Base-by-base conservation (phyloP, 495 filamentous ascomycete species). In the Podospora pseudopauciseta region DNA sequence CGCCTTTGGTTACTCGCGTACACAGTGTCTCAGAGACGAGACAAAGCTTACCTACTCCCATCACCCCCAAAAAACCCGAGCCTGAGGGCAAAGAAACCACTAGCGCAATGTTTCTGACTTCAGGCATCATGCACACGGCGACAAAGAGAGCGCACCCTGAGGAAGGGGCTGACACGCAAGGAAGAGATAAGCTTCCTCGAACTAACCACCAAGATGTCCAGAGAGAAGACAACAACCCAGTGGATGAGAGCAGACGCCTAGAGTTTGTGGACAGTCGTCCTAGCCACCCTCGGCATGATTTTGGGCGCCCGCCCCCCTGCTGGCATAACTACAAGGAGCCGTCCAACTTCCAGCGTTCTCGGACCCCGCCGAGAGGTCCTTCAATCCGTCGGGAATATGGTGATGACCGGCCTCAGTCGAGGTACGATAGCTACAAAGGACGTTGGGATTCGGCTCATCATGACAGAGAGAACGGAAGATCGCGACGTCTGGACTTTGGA, bases 41-140 rank as follows among this genome's bases (percentile, higher is more conserved):
- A 49, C 39, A 49, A 49, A 49, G 39, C 39, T 49, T 49, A 11
- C 39, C 55, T 26, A 60, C n/a, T 19, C 65, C 67, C 39, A 70
- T 64, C 57, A 55, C 68, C 70, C 65, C 68, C 67, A 68, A 67
- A 64, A 39, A 49, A 11, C 39, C 39, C 13, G 39, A 49, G 39
- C 39, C 39, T 6, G 39, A 49, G 39, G 39, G 7, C 39, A 49
- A 49, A 11, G 39, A 49, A 11, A 49, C 1, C 13, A 3, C 5
- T 49, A 11, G 39, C 39, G 2, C 15, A 11, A 13, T 49, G 9
- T 49, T 49, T 49, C 2, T 11, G 39, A 13, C 39, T 49, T 49
- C 39, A 32, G 9, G 39, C 39, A 13, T 1, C 39, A 49, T 49
- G 5, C 13, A 11, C 15, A 13, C 13, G 39, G 15, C 39, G 0